These are phyloP conservation scores for Backusella sp. DNA, from an alignment of 192 early-diverging fungal species.

Conservation along the genomic window DNA sequence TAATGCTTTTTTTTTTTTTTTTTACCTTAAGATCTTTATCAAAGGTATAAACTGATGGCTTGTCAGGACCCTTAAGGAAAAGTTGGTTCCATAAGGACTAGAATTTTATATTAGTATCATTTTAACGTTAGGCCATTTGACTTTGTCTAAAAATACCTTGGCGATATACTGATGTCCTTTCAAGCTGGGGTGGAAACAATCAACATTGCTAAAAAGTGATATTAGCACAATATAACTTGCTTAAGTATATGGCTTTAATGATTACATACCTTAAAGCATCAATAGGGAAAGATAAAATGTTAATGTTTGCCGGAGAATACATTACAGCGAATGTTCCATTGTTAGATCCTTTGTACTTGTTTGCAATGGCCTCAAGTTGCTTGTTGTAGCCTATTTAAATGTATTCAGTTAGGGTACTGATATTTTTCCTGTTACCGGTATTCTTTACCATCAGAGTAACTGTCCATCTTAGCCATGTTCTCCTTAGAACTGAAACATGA, in stretches of 20 bases:
- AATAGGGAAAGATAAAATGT: conserved; percentile 15
- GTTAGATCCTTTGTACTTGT: conserved; percentile 13
- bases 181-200: conserved; percentile 24
- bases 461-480: conserved; percentile 18
- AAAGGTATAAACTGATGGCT: background rate
- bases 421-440: background rate
- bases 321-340: conserved; percentile 18
- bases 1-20: background rate
- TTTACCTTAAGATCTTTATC: conserved; percentile 3
- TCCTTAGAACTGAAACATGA: conserved; percentile 8
- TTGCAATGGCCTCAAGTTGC: conserved; percentile 10
- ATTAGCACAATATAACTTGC: background rate
- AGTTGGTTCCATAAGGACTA: conserved; percentile 25
- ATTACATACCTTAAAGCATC: conserved; percentile 8
- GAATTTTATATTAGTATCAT: background rate
- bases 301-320: conserved; percentile 5
- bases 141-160: background rate
- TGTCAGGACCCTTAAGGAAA: conserved; percentile 8
- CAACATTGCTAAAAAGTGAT: conserved; percentile 6
- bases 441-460: conserved; percentile 14
- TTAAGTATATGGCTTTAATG: background rate
- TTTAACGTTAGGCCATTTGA: too few species aligned
- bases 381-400: conserved; percentile 9
- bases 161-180: conserved; percentile 21
- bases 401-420: background rate